A percentile compares a stretch with the other conserved stretches of the same genome.
Conservation (phyloP, 345 rosid genomes). For the Rhodomyrtus tomentosa region DNA sequence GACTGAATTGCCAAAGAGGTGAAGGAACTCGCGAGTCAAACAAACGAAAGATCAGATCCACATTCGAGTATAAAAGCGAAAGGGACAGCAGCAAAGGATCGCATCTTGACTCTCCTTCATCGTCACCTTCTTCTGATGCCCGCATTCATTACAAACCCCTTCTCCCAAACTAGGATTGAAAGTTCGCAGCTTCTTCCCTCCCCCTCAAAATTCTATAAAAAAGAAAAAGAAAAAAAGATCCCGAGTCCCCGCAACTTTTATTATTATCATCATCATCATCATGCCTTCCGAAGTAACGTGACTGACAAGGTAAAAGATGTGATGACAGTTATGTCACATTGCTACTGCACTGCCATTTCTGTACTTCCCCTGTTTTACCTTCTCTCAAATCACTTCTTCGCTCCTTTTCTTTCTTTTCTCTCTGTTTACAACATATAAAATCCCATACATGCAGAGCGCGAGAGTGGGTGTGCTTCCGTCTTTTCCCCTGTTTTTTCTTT, state of each 20-base stretch:
- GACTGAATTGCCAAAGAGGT: neutral
- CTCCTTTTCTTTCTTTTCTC: neutral
- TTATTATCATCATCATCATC: too few relatives aligned
- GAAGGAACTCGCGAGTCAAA: neutral
- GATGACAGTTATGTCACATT: neutral
- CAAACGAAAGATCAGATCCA: neutral
- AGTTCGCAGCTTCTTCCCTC: neutral
- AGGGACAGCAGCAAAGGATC: neutral
- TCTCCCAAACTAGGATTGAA: neutral
- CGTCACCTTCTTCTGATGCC: neutral
- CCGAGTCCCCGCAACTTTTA: neutral
- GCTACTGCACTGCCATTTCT: neutral
- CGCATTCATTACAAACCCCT: neutral
- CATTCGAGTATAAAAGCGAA: neutral
- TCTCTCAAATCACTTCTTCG: neutral
- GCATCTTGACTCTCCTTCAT: neutral
- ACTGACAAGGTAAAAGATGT: neutral
- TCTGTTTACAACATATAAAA: neutral
- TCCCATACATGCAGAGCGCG: neutral
- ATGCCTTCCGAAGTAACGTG: neutral
- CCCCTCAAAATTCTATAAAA: constrained; percentile 2
- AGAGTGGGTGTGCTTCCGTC: neutral
- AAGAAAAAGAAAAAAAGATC: too few relatives aligned
- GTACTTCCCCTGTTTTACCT: neutral
- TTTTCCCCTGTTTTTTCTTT: neutral